phyloP scores from a whole-genome alignment of 176 grass and related monocot genomes.

The Eragrostis nindensis region DNA sequence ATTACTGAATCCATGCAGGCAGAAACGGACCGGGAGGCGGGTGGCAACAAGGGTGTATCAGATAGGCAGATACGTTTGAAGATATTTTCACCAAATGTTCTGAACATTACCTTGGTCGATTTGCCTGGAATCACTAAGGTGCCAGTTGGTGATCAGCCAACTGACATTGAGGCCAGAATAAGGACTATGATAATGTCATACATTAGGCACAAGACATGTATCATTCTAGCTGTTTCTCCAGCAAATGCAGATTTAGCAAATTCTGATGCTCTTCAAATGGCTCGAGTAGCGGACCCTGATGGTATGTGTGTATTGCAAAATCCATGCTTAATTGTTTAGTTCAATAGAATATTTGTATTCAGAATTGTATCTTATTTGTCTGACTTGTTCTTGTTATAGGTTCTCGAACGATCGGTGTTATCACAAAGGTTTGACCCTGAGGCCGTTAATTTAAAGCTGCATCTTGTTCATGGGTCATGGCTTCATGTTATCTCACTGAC shows the following conservation, averaged over 20 bases:
- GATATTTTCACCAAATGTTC: constrained; percentile 97
- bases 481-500: background rate
- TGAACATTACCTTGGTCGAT: constrained; percentile 97
- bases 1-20: constrained; percentile 52
- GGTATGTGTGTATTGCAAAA: constrained; percentile 46
- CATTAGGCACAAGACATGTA: constrained; percentile 96
- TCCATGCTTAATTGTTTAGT: background rate
- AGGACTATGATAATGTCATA: constrained; percentile 99
- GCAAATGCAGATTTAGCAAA: constrained; percentile 99
- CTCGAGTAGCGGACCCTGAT: constrained; percentile 90
- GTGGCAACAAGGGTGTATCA: constrained; percentile 89
- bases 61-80: constrained; percentile 95
- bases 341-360: constrained; percentile 7
- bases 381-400: constrained; percentile 65
- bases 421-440: constrained; percentile 79
- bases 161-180: constrained; percentile 95
- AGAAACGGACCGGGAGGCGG: constrained; percentile 91
- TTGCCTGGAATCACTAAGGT: constrained; percentile 99
- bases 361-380: constrained; percentile 20
- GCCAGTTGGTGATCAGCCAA: constrained; percentile 97
- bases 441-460: constrained; percentile 11
- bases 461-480: background rate
- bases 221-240: constrained; percentile 95
- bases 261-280: constrained; percentile 99
- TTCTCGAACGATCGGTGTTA: constrained; percentile 98